These are phyloP conservation scores for Physocladia obscura DNA, from an alignment of 192 early-diverging fungal genomes.

Conservation along the genomic window DNA sequence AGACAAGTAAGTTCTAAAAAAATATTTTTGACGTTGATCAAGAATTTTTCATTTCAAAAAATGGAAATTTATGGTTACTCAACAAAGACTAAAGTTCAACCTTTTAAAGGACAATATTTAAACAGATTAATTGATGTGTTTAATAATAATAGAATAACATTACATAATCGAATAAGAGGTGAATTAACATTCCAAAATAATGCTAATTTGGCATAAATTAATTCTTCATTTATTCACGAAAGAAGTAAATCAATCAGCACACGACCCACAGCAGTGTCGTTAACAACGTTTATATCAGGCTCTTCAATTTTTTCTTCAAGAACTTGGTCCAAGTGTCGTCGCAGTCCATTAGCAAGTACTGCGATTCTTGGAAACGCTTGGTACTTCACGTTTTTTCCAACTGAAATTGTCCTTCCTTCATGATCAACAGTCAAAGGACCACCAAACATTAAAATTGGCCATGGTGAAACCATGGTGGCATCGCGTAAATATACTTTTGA, in stretches of 20 bases:
- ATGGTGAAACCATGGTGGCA: conserved; percentile 63
- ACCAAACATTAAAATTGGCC: conserved; percentile 80
- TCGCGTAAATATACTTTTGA: conserved; percentile 69
- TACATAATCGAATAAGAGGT: no score
- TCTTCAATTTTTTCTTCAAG: conserved; percentile 73
- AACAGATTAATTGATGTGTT: no score
- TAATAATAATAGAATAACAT: no score
- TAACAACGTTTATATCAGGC: conserved; percentile 50
- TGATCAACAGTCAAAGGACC: conserved; percentile 73
- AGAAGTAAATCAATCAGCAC: conserved; percentile 18
- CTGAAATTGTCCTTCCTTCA: conserved; percentile 57
- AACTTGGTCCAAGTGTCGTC: conserved; percentile 66
- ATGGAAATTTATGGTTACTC: no score
- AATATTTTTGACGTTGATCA: no score
- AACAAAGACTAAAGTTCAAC: no score
- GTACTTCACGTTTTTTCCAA: conserved; percentile 59
- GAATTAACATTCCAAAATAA: no score
- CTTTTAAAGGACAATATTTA: no score
- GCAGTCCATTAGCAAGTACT: conserved; percentile 75
- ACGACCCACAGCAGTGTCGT: conserved; percentile 12
- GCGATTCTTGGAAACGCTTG: conserved; percentile 60
- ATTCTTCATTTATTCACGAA: not conserved
- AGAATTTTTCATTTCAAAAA: no score
- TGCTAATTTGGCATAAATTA: not conserved
- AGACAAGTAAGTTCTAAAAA: no score